A percentile compares a stretch with the other conserved stretches of the same genome.
Evolutionary conservation across 2,329 filamentous ascomycete genomes (phyloP).

Genomic region (Colletotrichum destructivum): DNA sequence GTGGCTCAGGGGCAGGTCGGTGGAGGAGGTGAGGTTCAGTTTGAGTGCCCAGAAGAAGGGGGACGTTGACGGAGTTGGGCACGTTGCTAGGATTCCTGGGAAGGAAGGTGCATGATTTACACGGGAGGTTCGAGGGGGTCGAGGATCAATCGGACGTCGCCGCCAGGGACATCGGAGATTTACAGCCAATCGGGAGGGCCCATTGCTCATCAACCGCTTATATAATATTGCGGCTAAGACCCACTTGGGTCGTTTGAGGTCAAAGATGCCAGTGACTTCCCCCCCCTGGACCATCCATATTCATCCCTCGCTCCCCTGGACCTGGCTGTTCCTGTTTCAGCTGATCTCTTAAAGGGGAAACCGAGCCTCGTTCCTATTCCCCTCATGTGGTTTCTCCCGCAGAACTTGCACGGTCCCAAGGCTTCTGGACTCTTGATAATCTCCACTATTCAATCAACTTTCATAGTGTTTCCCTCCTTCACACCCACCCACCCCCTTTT

Average conservation of each 20-base stretch:
- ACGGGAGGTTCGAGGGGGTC: conserved; percentile 32
- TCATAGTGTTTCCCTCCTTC: conserved; percentile 17
- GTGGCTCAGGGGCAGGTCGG: conserved; percentile 35
- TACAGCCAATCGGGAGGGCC: conserved; percentile 26
- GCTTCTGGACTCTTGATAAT: background rate
- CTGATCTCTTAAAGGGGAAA: conserved; percentile 33
- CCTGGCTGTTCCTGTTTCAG: conserved; percentile 41
- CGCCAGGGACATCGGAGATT: conserved; percentile 24
- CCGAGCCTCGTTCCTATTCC: conserved; percentile 29
- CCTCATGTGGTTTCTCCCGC: conserved; percentile 17
- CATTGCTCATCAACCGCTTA: background rate
- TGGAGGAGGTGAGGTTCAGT: conserved; percentile 41
- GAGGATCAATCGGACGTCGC: conserved; percentile 36
- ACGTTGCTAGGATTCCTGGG: conserved; percentile 13
- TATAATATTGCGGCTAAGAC: conserved; percentile 23
- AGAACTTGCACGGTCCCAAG: conserved; percentile 11
- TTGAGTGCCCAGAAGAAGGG: conserved; percentile 41
- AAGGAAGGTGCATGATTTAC: conserved; percentile 37
- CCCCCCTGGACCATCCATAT: conserved; percentile 4
- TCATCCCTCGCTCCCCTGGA: conserved; percentile 5
- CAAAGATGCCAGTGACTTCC: conserved; percentile 7
- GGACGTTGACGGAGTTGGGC: conserved; percentile 31
- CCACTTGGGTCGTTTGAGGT: conserved; percentile 39
- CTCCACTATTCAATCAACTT: conserved; percentile 24
- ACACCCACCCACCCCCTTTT: background rate